Percentiles rank a stretch among this genome's conserved stretches.
Conservation (phyloP, 768 basidiomycete genomes). For the Pleurotus eryngii region DNA sequence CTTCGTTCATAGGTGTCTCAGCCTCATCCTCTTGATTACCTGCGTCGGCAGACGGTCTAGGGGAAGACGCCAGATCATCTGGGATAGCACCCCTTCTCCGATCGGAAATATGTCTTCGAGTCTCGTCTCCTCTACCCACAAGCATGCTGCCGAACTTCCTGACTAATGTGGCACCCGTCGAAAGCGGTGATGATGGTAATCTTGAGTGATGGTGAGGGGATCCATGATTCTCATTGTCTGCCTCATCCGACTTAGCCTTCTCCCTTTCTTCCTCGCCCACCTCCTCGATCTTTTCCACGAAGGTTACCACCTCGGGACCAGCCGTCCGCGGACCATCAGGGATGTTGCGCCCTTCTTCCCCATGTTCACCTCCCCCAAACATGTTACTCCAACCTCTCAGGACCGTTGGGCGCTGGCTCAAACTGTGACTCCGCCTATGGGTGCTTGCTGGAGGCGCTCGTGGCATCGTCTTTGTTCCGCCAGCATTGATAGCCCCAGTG, state of each 20-base stretch:
- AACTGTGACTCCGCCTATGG: constrained; percentile 79
- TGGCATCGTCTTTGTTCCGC: constrained; percentile 35
- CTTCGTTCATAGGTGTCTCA: constrained; percentile 10
- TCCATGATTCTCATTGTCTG: constrained; percentile 22
- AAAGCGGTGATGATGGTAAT: constrained; percentile 32
- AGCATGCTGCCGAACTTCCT: constrained; percentile 74
- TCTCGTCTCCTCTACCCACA: constrained; percentile 44
- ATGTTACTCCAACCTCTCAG: constrained; percentile 57
- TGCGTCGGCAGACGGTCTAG: constrained; percentile 35
- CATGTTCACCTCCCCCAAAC: constrained; percentile 42
- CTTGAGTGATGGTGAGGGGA: constrained; percentile 1
- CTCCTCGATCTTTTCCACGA: constrained; percentile 39
- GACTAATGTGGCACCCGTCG: constrained; percentile 69
- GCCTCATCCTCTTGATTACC: constrained; percentile 30
- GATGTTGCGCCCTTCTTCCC: constrained; percentile 33
- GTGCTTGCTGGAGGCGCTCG: constrained; percentile 75
- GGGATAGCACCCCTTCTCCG: constrained; percentile 52
- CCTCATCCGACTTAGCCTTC: constrained; percentile 24
- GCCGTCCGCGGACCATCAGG: constrained; percentile 54
- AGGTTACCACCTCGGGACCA: constrained; percentile 60
- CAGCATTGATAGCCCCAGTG: constrained; percentile 14
- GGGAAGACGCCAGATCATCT: constrained; percentile 30
- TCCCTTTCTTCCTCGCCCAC: constrained; percentile 25
- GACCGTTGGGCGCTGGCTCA: constrained; percentile 68
- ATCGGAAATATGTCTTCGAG: constrained; percentile 30